Evolutionary conservation across 352 stramenopile species (phyloP), one percentile per base, ranked within the genome.

Genomic region (Globisporangium rhizosaccharum): DNA sequence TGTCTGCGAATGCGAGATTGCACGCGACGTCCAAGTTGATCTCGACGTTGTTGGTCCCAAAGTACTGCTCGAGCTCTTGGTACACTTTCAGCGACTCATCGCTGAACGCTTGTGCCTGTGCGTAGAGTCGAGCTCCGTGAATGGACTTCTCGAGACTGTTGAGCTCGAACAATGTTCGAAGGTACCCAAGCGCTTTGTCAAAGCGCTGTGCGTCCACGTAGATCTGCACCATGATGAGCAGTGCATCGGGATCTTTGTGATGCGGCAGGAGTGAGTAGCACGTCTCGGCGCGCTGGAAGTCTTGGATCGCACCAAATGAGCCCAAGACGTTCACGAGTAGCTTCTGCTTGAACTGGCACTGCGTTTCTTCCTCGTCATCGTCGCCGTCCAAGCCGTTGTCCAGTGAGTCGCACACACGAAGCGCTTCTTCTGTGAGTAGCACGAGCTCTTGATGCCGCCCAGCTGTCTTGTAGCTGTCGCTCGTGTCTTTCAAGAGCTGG

Each of bases 1-100:
- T 37, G 41, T 65, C 45, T 61, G 76, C 68, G 60, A 64, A 48
- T 60, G 75, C 75, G 6, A 90, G 65, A 51, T 63, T 68, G 42
- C 75, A 88, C n/a, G 76, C 80, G 15, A 92, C 62, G 56, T 90
- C 83, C 30, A 90, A 48, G 50, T 73, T 76, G 44, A 93, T 88
- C 28, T 78, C 65, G 26, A 87, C 57, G 20, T 65, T 61, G 26
- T 73, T 57, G 58, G 85, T 77, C 4, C 76, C 79, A 33, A 86
- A 89, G 37, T 85, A 78, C 44, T 72, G 64, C n/a, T 80, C 66
- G 8, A 93, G 65, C 12, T 83, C 68, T 49, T 75, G 62, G 66
- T 87, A 93, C 53, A 91, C 67, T 37, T 77, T 54, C 28, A 89
- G 48, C 6, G 79, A 75, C 49, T 83, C 70, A 2, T 80, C 73